These are phyloP conservation scores for Henningerozyma blattae DNA, from an alignment of 805 yeast species.

Conservation along the genomic window DNA sequence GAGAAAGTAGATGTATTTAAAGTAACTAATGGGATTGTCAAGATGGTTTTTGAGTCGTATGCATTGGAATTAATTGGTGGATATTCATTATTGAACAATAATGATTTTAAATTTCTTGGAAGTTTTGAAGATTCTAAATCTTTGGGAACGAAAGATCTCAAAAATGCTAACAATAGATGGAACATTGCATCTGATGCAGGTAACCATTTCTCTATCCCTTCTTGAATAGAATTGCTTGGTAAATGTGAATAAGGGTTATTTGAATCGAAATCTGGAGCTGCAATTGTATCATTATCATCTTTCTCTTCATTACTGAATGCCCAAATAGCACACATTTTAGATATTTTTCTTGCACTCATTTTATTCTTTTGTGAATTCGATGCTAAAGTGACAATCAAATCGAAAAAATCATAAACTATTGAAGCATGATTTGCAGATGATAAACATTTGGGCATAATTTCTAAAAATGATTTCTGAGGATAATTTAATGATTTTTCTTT, in stretches of 20 bases:
- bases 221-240: conserved; percentile 36
- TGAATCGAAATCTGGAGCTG: conserved; percentile 15
- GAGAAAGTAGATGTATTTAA: conserved; percentile 37
- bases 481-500: conserved; percentile 53
- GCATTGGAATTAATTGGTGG: conserved; percentile 46
- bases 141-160: conserved; percentile 65
- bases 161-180: conserved; percentile 64
- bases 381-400: conserved; percentile 62
- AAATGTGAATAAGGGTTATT: conserved; percentile 5
- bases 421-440: conserved; percentile 82
- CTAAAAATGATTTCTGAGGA: conserved; percentile 64
- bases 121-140: conserved; percentile 39
- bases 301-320: conserved; percentile 43
- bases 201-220: conserved; percentile 68
- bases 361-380: conserved; percentile 70
- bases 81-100: conserved; percentile 53
- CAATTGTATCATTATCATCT: conserved; percentile 21
- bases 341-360: conserved; percentile 66
- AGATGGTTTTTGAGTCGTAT: conserved; percentile 30
- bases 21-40: conserved; percentile 50
- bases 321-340: conserved; percentile 81
- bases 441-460: conserved; percentile 74
- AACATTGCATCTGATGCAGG: conserved; percentile 78
- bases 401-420: conserved; percentile 79
- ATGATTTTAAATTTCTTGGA: conserved; percentile 55